These are phyloP conservation scores for Pulicaria dysenterica DNA, from an alignment of 129 eudicot genomes.

Conservation along the genomic window DNA sequence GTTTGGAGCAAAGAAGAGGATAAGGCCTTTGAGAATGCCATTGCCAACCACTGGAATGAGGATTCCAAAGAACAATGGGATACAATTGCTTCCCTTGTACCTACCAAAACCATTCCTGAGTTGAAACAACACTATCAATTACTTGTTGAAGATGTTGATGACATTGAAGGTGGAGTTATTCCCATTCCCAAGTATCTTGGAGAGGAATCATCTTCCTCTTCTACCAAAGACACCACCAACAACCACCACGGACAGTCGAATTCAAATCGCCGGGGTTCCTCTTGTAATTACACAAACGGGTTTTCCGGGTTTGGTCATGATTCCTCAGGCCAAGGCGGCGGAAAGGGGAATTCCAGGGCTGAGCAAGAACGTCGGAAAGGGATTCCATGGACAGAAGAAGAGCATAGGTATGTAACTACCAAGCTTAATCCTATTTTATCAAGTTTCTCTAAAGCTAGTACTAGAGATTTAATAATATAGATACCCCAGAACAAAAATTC, in stretches of 20 bases:
- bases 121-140: slow-evolving; percentile 68
- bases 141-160: slow-evolving; percentile 73
- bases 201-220: slow-evolving; percentile 58
- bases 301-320: slow-evolving; percentile 50
- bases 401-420: slow-evolving; percentile 73
- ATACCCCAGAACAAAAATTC: no score
- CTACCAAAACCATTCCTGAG: slow-evolving; percentile 63
- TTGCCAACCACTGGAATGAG: slow-evolving; percentile 69
- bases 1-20: slow-evolving; percentile 94
- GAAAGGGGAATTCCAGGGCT: slow-evolving; percentile 51
- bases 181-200: slow-evolving; percentile 77
- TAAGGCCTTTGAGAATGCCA: slow-evolving; percentile 85
- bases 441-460: background rate
- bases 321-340: slow-evolving; percentile 36
- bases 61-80: slow-evolving; percentile 65
- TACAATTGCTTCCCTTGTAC: slow-evolving; percentile 64
- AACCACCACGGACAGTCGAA: slow-evolving; percentile 37
- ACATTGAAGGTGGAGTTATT: slow-evolving; percentile 73
- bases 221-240: slow-evolving; percentile 38
- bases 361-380: slow-evolving; percentile 94
- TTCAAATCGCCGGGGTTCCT: slow-evolving; percentile 40
- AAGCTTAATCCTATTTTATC: background rate
- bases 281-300: slow-evolving; percentile 48
- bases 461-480: background rate
- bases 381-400: slow-evolving; percentile 95